These are phyloP conservation scores for Parachaetomium inaequale DNA, from an alignment of 495 filamentous ascomycete genomes.

Conservation along the genomic window DNA sequence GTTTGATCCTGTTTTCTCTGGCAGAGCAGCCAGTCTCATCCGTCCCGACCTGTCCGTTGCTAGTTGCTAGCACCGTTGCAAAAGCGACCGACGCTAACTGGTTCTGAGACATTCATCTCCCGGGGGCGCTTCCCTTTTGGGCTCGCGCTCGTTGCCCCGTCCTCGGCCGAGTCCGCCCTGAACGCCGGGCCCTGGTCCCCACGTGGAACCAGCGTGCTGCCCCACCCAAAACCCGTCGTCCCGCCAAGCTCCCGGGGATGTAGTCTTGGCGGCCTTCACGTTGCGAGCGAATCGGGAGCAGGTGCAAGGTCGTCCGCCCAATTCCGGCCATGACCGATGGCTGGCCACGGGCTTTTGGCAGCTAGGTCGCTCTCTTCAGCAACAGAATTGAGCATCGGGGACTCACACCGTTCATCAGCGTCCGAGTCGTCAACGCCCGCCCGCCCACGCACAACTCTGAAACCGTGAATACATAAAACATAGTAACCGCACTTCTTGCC, in stretches of 20 bases:
- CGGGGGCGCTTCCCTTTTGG: not conserved
- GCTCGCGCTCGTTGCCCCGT: not conserved
- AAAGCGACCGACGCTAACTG: no score
- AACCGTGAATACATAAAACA: not conserved
- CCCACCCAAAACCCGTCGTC: not conserved
- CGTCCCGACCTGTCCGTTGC: no score
- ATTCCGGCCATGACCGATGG: not conserved
- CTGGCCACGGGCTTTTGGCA: no score
- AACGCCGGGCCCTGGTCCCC: constrained; percentile 4
- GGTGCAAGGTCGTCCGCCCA: not conserved
- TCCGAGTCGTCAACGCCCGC: no score
- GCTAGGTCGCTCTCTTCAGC: no score
- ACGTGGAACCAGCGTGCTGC: constrained; percentile 9
- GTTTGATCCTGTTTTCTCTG: no score
- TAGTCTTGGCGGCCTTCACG: not conserved
- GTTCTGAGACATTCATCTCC: not conserved
- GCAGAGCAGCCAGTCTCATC: no score
- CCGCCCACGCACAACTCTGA: no score
- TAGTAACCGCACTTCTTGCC: not conserved
- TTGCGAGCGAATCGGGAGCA: not conserved
- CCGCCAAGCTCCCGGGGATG: constrained; percentile 1
- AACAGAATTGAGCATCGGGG: no score
- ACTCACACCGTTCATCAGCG: no score
- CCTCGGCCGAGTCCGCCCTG: not conserved
- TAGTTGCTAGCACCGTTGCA: not conserved